Conservation (phyloP, 108 stramenopile species). For the Skeletonema marinoi region DNA sequence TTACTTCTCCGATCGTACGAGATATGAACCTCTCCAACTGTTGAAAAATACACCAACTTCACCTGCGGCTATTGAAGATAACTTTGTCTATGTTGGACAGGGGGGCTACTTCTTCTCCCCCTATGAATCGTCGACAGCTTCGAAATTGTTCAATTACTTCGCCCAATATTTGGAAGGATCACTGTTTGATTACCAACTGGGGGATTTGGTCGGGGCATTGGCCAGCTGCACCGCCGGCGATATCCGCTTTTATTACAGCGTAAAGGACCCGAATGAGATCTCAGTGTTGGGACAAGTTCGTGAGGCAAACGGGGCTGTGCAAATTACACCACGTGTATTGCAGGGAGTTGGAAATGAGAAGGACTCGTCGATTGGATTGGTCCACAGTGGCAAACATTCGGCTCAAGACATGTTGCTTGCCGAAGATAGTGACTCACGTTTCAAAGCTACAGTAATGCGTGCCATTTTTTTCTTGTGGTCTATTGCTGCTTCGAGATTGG, state of each 20-base stretch:
- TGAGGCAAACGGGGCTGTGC: neutral
- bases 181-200: conserved; percentile 43
- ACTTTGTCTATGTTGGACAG: conserved; percentile 46
- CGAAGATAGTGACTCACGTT: conserved; percentile 31
- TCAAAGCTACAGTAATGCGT: conserved; percentile 15
- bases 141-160: conserved; percentile 35
- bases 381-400: conserved; percentile 32
- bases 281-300: conserved; percentile 31
- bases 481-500: conserved; percentile 14
- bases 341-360: neutral
- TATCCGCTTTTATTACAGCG: conserved; percentile 28
- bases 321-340: conserved; percentile 16
- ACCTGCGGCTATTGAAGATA: conserved; percentile 21
- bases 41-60: conserved; percentile 15
- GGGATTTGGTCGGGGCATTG: conserved; percentile 26
- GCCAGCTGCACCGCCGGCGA: conserved; percentile 32
- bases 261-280: conserved; percentile 27
- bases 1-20: conserved; percentile 7
- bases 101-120: conserved; percentile 51
- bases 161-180: conserved; percentile 45
- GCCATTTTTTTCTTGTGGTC: conserved; percentile 15
- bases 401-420: conserved; percentile 31
- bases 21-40: conserved; percentile 32
- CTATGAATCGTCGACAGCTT: conserved; percentile 20
- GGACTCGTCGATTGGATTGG: conserved; percentile 22